Base-by-base conservation (phyloP, 1,139 yeast genomes). In the Blastobotrys buckinghamii region DNA sequence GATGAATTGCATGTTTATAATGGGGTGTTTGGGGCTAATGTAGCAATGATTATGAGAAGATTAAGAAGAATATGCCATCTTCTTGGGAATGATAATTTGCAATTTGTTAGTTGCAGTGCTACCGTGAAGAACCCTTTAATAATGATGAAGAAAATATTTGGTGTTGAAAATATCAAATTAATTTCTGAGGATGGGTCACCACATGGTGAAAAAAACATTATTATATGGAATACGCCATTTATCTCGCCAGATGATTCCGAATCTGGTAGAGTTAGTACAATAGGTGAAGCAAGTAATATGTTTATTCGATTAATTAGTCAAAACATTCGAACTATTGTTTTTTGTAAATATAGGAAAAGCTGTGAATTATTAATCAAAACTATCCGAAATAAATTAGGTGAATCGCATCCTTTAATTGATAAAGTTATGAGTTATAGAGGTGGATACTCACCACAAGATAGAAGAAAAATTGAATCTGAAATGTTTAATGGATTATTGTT, bases 381-480 rank as follows among this genome's bases (percentile, higher is more conserved):
- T 47, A 83, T 89, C 0, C 68, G 95, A 49, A 70, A 69, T 9
- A 61, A 76, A 7, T 68, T 84, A 22, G 42, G 33, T n/a, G 48
- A 45, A 16, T 54, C 41, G 24, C 41, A 33, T 44, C 76, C 74
- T 6, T 65, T 78, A 5, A 60, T 81, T n/a, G 72, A 79, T 6
- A 84, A 84, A 51, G 84, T 92, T 1, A 87, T 88, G 94, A 81
- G 95, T 38, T 92, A 92, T 59, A 73, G 99, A 55, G 98, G 98
- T 30, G 99, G 99, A 0, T 92, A 92, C 60, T 81, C 95, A 6
- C 82, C 88, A 3, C 67, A 76, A 1, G 97, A 92, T 62, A 74
- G 99, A 55, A 76, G 98, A 54, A 76, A 79, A 43, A 92, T 92
- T 50, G 99, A 92, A 64, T 75, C 75, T 44, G 88, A 84, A 59